Base-by-base conservation (phyloP, 2,329 filamentous ascomycete genomes). In the Chaetoscypha palmicola region DNA sequence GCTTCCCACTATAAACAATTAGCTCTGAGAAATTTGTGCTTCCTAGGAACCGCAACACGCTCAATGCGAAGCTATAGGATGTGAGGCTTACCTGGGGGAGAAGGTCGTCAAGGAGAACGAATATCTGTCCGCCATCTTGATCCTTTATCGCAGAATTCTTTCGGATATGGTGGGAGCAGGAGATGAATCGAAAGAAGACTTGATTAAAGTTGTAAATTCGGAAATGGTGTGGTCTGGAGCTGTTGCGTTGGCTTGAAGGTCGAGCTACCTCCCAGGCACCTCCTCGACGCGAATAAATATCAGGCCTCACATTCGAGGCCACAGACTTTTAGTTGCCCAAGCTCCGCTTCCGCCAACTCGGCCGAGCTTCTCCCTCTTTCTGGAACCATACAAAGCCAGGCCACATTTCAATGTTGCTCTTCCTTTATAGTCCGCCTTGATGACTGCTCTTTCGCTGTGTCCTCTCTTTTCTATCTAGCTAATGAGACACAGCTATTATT, bases 31-130 rank as follows among this genome's bases (percentile, higher is more conserved):
- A 53, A 32, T 17, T 28, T 20, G 20, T 31, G 32, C 39, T 24
- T 20, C 20, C 16, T 21, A 39, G 49, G 48, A 40, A 47, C 38
- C 43, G 37, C 16, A 32, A 52, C 41, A 32, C 35, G 37, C 23
- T 41, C 50, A 32, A 34, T 46, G 22, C 17, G 46, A 45, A 52
- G 45, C 50, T 47, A 49, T 53, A 50, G 31, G 21, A 31, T 28
- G 20, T 58, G 56, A 54, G 64, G 63, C 80, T 69, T 81, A 94
- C 92, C 91, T 98, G 67, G 92, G 92, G 63, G 92, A 97, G 83
- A 98, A 98, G 55, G 92, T 98, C 54, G 92, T 98, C 66, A 98
- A 79, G 48, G 92, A 98, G 81, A 98, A 98, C 44, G 91, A 96
- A 71, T 98, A 98, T 74, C 92, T 79, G 71, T 98, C 92, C 64